A percentile compares a stretch with the other conserved stretches of the same genome.
phyloP scores from a whole-genome alignment of 768 basidiomycete species.

The Auriscalpium orientale region DNA sequence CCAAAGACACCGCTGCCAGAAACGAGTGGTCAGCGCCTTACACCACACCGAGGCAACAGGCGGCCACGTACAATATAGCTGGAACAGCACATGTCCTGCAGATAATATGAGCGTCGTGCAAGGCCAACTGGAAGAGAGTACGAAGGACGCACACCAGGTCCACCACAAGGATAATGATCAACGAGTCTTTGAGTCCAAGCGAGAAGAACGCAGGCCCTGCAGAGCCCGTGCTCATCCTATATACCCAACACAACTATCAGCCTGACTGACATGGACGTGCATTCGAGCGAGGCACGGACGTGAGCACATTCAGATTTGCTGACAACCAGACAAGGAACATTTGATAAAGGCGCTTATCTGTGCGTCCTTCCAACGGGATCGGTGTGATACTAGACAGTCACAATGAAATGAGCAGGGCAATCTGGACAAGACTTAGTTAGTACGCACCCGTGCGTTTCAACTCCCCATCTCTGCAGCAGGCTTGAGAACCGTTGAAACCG shows the following conservation, averaged over 20 bases:
- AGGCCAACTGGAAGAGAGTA: not conserved
- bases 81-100: slow-evolving; percentile 29
- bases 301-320: slow-evolving; percentile 57
- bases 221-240: slow-evolving; percentile 41
- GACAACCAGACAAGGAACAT: slow-evolving; percentile 71
- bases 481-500: slow-evolving; percentile 15
- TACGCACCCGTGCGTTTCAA: slow-evolving; percentile 36
- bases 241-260: not conserved
- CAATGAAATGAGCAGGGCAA: not conserved
- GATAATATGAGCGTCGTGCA: slow-evolving; percentile 2
- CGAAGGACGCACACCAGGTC: slow-evolving; percentile 33
- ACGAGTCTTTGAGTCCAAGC: slow-evolving; percentile 36
- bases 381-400: slow-evolving; percentile 40
- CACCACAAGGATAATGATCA: slow-evolving; percentile 32
- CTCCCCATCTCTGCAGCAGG: slow-evolving; percentile 28
- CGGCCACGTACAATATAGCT: slow-evolving; percentile 28
- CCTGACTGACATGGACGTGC: not conserved
- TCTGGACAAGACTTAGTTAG: not conserved
- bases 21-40: not conserved
- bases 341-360: slow-evolving; percentile 53
- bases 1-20: slow-evolving; percentile 39
- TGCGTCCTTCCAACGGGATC: slow-evolving; percentile 39
- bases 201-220: slow-evolving; percentile 44
- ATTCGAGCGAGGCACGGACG: slow-evolving; percentile 23
- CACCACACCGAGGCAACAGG: not conserved